phyloP scores from a whole-genome alignment of 2,329 filamentous ascomycete species.

The Basipetospora chlamydospora region DNA sequence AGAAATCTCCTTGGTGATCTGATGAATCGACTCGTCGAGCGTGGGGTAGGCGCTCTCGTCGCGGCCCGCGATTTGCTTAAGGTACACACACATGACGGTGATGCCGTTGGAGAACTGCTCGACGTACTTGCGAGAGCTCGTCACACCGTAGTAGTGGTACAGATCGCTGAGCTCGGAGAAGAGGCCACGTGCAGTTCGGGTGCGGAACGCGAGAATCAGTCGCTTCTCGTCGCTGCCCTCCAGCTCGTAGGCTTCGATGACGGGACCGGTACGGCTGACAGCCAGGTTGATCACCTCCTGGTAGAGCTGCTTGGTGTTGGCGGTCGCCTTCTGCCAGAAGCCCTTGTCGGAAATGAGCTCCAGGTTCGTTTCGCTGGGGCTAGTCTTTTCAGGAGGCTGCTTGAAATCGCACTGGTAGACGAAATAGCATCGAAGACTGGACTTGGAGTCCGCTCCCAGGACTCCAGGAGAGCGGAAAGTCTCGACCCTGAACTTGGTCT shows the following conservation, averaged over 20 bases:
- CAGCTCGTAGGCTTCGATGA: constrained; percentile 96
- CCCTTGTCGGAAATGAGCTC: constrained; percentile 85
- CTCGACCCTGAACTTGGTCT: constrained; percentile 78
- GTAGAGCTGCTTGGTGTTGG: constrained; percentile 92
- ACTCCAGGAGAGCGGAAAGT: constrained; percentile 86
- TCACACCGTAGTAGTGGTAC: constrained; percentile 97
- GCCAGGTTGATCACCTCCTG: constrained; percentile 82
- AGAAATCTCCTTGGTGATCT: constrained; percentile 97
- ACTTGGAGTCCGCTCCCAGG: constrained; percentile 58
- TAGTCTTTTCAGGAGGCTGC: constrained; percentile 54
- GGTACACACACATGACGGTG: constrained; percentile 90
- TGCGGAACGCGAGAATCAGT: constrained; percentile 86
- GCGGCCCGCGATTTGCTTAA: constrained; percentile 53
- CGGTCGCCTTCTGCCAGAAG: constrained; percentile 90
- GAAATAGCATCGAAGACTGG: constrained; percentile 92
- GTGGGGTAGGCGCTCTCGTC: constrained; percentile 48
- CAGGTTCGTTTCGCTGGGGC: constrained; percentile 68
- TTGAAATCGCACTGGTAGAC: constrained; percentile 94
- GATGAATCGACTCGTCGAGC: constrained; percentile 88
- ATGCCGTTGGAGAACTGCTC: constrained; percentile 99
- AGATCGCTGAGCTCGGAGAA: constrained; percentile 93
- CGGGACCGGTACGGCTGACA: constrained; percentile 73
- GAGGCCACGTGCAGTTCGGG: constrained; percentile 77
- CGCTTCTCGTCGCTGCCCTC: constrained; percentile 85
- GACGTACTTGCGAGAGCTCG: constrained; percentile 91